A percentile compares a stretch with the other conserved stretches of the same genome.
phyloP scores from a whole-genome alignment of 192 early-diverging fungal species.

The Kickxella alabastrina region DNA sequence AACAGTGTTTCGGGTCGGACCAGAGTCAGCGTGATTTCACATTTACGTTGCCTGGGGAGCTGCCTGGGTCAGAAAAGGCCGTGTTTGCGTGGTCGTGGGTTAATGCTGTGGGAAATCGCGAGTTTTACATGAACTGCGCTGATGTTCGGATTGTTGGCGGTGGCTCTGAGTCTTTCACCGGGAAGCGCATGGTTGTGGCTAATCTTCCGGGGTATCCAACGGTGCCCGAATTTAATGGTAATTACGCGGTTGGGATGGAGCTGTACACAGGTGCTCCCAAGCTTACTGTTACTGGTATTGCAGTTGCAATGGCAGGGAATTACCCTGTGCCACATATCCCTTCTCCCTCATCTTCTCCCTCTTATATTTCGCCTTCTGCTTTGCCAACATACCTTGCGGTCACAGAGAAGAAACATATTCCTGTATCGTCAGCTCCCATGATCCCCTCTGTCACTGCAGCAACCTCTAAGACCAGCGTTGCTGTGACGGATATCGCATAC shows the following conservation, averaged over 20 bases:
- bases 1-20: slow-evolving; percentile 1
- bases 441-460: too few relatives aligned
- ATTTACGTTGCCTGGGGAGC: slow-evolving; percentile 46
- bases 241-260: slow-evolving; percentile 1
- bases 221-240: slow-evolving; percentile 30
- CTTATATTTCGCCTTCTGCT: too few relatives aligned
- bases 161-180: not conserved
- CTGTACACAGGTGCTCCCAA: not conserved
- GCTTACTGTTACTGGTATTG: slow-evolving; percentile 7
- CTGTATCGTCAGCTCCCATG: too few relatives aligned
- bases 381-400: too few relatives aligned
- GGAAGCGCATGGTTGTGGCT: slow-evolving; percentile 4
- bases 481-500: too few relatives aligned
- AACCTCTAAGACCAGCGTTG: too few relatives aligned
- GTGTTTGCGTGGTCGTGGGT: slow-evolving; percentile 55
- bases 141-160: not conserved
- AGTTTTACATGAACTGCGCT: slow-evolving; percentile 18
- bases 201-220: slow-evolving; percentile 16
- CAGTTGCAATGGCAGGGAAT: too few relatives aligned
- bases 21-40: slow-evolving; percentile 12
- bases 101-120: slow-evolving; percentile 53
- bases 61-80: slow-evolving; percentile 41
- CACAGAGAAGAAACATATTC: too few relatives aligned
- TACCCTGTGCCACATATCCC: too few relatives aligned
- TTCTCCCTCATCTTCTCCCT: too few relatives aligned